Conservation (phyloP, 306 rosid species). For the Corylus avellana region DNA sequence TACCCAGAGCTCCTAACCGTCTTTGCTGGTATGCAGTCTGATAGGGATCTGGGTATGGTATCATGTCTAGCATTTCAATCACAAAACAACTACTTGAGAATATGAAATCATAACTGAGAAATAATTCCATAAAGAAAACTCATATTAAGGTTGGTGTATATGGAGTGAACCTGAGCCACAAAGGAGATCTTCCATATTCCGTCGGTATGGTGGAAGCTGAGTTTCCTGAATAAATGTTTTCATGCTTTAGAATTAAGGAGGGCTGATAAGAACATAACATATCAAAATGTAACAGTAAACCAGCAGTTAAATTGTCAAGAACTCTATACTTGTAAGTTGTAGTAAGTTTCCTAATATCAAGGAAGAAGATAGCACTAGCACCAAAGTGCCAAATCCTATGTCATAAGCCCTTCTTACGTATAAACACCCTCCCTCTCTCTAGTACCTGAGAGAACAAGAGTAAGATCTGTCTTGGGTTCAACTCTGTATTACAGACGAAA, state of each 20-base stretch:
- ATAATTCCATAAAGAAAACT: neutral
- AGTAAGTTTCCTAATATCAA: slow-evolving; percentile 5
- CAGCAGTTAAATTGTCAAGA: neutral
- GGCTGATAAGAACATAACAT: slow-evolving; percentile 1
- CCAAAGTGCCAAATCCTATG: neutral
- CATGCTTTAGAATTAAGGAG: slow-evolving; percentile 30
- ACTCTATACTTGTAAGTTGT: neutral
- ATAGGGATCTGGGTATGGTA: slow-evolving; percentile 96
- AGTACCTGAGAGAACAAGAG: neutral
- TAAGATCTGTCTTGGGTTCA: neutral
- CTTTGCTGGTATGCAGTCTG: slow-evolving; percentile 88
- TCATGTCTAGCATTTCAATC: slow-evolving; percentile 66
- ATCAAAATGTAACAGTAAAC: slow-evolving; percentile 5
- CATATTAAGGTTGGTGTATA: slow-evolving; percentile 22
- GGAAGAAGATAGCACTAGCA: neutral
- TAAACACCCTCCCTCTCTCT: neutral
- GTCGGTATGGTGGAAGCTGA: slow-evolving; percentile 77
- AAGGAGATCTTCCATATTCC: slow-evolving; percentile 92
- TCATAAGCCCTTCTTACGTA: neutral
- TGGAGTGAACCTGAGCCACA: slow-evolving; percentile 83
- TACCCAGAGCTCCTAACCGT: slow-evolving; percentile 87
- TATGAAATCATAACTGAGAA: slow-evolving; percentile 9
- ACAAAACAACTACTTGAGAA: slow-evolving; percentile 39
- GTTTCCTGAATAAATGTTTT: slow-evolving; percentile 72
- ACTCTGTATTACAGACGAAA: neutral